phyloP scores from a whole-genome alignment of 176 grass and related monocot species.

The Melocanna baccifera region DNA sequence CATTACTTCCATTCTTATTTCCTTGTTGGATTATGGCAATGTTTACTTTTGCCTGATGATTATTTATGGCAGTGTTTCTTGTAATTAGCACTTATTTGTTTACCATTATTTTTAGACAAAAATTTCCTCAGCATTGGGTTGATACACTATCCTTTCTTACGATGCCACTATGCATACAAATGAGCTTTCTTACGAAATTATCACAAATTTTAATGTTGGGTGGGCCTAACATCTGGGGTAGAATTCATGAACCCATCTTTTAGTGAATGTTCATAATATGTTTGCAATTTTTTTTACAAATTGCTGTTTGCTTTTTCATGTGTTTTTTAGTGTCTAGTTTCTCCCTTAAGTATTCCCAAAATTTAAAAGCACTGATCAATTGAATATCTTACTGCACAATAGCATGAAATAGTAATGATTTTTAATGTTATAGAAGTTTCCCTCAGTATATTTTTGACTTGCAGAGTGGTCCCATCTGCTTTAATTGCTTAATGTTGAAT shows the following conservation, averaged over 20 bases:
- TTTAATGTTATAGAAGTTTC: conserved; percentile 14
- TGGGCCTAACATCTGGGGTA: no score
- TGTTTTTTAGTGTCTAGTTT: background rate
- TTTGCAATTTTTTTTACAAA: no score
- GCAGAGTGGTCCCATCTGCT: conserved; percentile 48
- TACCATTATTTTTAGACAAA: background rate
- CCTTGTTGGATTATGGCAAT: background rate
- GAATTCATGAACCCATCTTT: no score
- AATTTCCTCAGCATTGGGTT: background rate
- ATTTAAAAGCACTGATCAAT: background rate
- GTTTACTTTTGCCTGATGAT: background rate
- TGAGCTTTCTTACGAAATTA: background rate
- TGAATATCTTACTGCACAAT: conserved; percentile 4
- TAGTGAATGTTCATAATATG: no score
- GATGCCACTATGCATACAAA: background rate
- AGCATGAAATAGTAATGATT: background rate
- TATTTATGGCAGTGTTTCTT: background rate
- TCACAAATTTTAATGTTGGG: background rate
- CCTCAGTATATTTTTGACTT: conserved; percentile 26
- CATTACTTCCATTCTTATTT: background rate
- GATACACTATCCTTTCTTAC: background rate
- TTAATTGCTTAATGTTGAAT: conserved; percentile 49
- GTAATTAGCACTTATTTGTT: background rate
- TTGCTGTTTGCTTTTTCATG: no score
- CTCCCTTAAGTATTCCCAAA: background rate